Conservation (phyloP, 495 filamentous ascomycete genomes). For the Lophium mytilinum region DNA sequence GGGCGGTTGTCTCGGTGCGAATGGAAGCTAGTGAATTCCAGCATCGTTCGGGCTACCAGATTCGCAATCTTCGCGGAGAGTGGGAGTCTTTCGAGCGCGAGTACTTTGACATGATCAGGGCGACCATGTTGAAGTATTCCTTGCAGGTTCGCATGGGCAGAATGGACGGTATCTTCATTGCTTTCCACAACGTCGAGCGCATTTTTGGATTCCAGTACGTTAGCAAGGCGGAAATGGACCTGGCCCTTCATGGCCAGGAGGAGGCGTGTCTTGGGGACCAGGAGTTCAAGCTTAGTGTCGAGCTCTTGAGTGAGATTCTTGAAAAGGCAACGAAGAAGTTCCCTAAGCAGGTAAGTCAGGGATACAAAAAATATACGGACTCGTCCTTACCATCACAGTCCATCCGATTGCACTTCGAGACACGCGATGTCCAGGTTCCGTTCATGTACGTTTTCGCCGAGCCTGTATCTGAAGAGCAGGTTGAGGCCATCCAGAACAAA, state of each 20-base stretch:
- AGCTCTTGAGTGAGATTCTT: conserved; percentile 67
- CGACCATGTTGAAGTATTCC: conserved; percentile 94
- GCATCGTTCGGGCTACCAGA: conserved; percentile 79
- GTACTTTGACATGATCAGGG: conserved; percentile 91
- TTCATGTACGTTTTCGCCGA: conserved; percentile 88
- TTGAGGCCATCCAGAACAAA: conserved; percentile 62
- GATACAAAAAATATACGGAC: neutral
- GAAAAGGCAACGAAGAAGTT: conserved; percentile 64
- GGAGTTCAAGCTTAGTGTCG: conserved; percentile 78
- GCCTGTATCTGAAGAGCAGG: conserved; percentile 64
- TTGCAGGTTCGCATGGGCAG: conserved; percentile 91
- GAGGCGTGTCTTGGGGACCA: conserved; percentile 62
- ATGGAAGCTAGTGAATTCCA: conserved; percentile 70
- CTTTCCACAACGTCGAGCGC: conserved; percentile 87
- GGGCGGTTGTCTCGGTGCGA: conserved; percentile 82
- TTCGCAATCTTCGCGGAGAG: conserved; percentile 59
- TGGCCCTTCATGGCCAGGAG: conserved; percentile 63
- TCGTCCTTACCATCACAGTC: conserved; percentile 42
- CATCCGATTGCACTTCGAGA: conserved; percentile 81
- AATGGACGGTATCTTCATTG: conserved; percentile 99
- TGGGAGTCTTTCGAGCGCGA: conserved; percentile 93
- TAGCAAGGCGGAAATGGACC: conserved; percentile 77
- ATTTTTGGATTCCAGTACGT: conserved; percentile 99
- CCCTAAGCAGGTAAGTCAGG: conserved; percentile 46
- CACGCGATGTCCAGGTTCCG: conserved; percentile 48